Percentiles rank a stretch among this genome's conserved stretches.
Conservation (phyloP, 768 basidiomycete genomes). For the Stropharia rugosoannulata region DNA sequence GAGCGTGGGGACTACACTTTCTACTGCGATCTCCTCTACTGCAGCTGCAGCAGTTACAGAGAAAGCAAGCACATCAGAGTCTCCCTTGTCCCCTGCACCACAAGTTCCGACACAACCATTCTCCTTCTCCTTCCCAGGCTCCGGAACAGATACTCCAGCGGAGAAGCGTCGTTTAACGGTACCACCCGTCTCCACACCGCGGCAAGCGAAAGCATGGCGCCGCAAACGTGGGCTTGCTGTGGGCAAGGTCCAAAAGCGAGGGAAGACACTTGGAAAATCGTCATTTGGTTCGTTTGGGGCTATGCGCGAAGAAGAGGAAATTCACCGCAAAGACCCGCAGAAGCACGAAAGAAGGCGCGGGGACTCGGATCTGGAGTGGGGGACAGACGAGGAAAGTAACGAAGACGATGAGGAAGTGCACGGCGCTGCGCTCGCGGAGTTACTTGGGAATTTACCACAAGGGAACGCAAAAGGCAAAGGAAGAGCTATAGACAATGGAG, state of each 20-base stretch:
- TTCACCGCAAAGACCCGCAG: slow-evolving; percentile 41
- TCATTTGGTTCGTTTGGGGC: slow-evolving; percentile 54
- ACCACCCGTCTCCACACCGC: slow-evolving; percentile 24
- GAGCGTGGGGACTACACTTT: slow-evolving; percentile 11
- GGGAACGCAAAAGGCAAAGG: background rate
- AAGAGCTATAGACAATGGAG: slow-evolving; percentile 15
- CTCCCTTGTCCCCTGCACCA: background rate
- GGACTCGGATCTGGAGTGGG: slow-evolving; percentile 74
- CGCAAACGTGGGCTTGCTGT: slow-evolving; percentile 14
- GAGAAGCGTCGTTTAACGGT: slow-evolving; percentile 16
- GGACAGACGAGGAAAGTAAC: slow-evolving; percentile 34
- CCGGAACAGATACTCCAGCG: slow-evolving; percentile 1
- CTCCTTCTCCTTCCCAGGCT: slow-evolving; percentile 25
- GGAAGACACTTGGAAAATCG: slow-evolving; percentile 5
- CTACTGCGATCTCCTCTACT: background rate
- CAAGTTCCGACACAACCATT: slow-evolving; percentile 22
- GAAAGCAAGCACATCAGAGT: background rate
- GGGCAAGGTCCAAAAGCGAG: slow-evolving; percentile 9
- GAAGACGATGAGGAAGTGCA: slow-evolving; percentile 14
- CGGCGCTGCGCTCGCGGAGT: too few species aligned
- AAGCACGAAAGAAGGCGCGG: slow-evolving; percentile 53
- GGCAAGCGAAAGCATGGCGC: slow-evolving; percentile 26
- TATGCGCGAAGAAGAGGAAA: slow-evolving; percentile 49
- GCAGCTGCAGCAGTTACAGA: too few species aligned
- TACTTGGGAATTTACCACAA: too few species aligned